phyloP scores from a whole-genome alignment of 192 early-diverging fungal genomes.

The Dissophora globulifera region DNA sequence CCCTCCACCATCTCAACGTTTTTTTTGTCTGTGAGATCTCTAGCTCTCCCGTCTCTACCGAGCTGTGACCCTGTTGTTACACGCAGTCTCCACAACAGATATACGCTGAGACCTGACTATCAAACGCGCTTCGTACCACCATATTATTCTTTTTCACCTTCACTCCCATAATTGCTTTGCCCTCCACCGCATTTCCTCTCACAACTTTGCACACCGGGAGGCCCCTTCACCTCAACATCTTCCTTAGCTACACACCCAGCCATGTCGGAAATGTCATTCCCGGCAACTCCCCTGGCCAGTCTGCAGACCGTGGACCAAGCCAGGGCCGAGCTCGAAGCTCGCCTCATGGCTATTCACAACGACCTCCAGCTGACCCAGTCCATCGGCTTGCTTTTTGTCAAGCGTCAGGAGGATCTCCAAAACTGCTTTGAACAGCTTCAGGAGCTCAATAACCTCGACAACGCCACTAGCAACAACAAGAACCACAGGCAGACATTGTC shows the following conservation, averaged over 20 bases:
- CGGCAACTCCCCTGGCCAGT: constrained; percentile 20
- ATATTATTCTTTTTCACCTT: too few relatives aligned
- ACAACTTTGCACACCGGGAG: too few relatives aligned
- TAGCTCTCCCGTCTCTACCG: too few relatives aligned
- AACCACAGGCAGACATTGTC: not conserved
- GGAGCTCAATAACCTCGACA: constrained; percentile 18
- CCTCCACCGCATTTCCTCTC: too few relatives aligned
- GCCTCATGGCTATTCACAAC: constrained; percentile 28
- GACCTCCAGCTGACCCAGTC: constrained; percentile 47
- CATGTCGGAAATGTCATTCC: constrained; percentile 14
- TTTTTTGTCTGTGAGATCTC: too few relatives aligned
- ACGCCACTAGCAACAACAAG: not conserved
- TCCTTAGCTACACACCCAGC: too few relatives aligned
- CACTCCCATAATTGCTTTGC: not conserved
- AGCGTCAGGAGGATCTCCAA: constrained; percentile 40
- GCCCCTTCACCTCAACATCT: too few relatives aligned
- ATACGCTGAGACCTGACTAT: too few relatives aligned
- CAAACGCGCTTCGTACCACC: too few relatives aligned
- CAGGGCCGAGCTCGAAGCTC: constrained; percentile 34
- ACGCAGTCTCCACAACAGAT: too few relatives aligned
- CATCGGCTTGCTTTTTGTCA: constrained; percentile 47
- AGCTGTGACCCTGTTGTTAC: too few relatives aligned
- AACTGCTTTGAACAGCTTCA: constrained; percentile 38
- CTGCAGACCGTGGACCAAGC: constrained; percentile 40
- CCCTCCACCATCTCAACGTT: too few relatives aligned